These are phyloP conservation scores for Cucurbita ficifolia DNA, from an alignment of 306 rosid genomes.

Conservation along the genomic window DNA sequence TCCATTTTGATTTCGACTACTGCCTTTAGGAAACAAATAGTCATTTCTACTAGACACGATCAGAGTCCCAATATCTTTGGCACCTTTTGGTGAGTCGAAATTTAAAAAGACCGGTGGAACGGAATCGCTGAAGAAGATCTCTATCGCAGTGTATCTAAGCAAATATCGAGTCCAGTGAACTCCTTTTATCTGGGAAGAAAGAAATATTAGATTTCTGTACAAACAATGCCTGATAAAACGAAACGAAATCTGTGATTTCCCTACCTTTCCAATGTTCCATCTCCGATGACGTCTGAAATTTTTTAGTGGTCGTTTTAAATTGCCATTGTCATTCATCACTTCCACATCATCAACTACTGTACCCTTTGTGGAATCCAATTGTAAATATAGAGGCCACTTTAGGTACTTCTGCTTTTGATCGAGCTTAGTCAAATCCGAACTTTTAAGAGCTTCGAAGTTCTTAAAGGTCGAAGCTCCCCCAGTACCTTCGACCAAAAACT, in stretches of 20 bases:
- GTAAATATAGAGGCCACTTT: conserved; percentile 45
- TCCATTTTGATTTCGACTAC: conserved; percentile 66
- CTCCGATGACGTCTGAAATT: conserved; percentile 82
- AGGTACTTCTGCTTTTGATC: conserved; percentile 46
- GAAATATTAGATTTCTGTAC: background rate
- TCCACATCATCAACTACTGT: conserved; percentile 25
- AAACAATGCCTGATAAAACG: background rate
- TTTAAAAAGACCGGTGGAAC: conserved; percentile 79
- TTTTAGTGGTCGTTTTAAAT: conserved; percentile 38
- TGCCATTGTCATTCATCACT: conserved; percentile 37
- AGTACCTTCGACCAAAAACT: conserved; percentile 83
- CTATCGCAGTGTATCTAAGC: conserved; percentile 87
- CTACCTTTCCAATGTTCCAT: conserved; percentile 86
- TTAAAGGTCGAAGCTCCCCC: conserved; percentile 83
- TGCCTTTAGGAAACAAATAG: conserved; percentile 67
- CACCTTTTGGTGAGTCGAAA: conserved; percentile 68
- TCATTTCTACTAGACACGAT: conserved; percentile 80
- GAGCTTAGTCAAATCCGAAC: conserved; percentile 45
- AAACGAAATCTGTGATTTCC: conserved; percentile 7
- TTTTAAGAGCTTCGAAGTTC: conserved; percentile 47
- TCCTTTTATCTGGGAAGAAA: conserved; percentile 50
- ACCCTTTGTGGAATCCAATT: conserved; percentile 47
- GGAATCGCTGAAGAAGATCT: conserved; percentile 78
- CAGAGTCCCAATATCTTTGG: conserved; percentile 81
- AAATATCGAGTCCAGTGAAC: conserved; percentile 90